These are phyloP conservation scores for Singerocomus rubriflavus DNA, from an alignment of 1,284 basidiomycete species.

Conservation along the genomic window DNA sequence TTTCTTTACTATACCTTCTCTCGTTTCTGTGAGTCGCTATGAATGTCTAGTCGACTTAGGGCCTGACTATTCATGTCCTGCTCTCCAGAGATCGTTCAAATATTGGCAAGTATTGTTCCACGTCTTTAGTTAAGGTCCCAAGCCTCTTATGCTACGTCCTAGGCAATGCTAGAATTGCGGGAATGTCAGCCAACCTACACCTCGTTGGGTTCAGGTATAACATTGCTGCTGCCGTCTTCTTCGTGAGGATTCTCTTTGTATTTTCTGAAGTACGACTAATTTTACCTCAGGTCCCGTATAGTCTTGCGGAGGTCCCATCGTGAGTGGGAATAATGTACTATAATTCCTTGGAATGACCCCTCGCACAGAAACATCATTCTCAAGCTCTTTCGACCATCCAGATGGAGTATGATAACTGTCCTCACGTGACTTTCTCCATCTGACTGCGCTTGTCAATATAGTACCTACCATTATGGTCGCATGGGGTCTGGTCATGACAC, in stretches of 20 bases:
- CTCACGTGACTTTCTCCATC: neutral
- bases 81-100: conserved; percentile 36
- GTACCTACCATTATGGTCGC: conserved; percentile 50
- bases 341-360: conserved; percentile 4
- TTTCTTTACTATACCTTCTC: conserved; percentile 58
- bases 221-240: conserved; percentile 47
- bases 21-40: conserved; percentile 46
- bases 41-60: neutral
- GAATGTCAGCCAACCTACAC: conserved; percentile 40
- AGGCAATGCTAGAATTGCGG: conserved; percentile 39
- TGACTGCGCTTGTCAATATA: conserved; percentile 16
- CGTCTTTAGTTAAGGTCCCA: neutral
- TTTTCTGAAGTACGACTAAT: neutral
- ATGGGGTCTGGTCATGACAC: conserved; percentile 45
- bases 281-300: conserved; percentile 39
- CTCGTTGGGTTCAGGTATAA: conserved; percentile 45
- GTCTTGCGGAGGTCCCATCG: conserved; percentile 49
- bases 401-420: conserved; percentile 40
- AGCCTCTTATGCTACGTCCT: neutral
- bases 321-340: conserved; percentile 24
- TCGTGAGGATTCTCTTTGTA: conserved; percentile 33
- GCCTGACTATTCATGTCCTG: neutral
- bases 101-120: conserved; percentile 25
- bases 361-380: conserved; percentile 41
- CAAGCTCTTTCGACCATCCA: conserved; percentile 45